A percentile compares a stretch with the other conserved stretches of the same genome.
Evolutionary conservation across 331 rosid species (phyloP).

Genomic region (Malus hybrid): DNA sequence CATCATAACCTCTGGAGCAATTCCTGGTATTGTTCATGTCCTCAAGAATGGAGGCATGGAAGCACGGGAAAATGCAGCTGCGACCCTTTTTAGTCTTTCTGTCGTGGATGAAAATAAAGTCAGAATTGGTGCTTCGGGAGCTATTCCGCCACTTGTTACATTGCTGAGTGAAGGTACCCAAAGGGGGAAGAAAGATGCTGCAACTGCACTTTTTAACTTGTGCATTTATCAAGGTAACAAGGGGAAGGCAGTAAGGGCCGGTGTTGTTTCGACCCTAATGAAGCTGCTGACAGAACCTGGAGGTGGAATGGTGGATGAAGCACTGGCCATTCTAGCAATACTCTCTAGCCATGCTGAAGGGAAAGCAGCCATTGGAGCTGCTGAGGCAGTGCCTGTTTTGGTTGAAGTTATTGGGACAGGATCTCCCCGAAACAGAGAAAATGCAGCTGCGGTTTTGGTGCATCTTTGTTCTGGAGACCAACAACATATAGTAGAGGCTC

Average conservation of each 20-base stretch:
- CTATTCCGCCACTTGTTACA: constrained; percentile 80
- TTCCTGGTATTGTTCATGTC: constrained; percentile 86
- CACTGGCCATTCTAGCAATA: constrained; percentile 89
- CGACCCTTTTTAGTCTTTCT: constrained; percentile 95
- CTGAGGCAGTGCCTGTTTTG: constrained; percentile 72
- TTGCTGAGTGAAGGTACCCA: constrained; percentile 87
- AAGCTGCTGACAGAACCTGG: constrained; percentile 66
- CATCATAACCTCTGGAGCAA: constrained; percentile 69
- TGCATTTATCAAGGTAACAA: constrained; percentile 95
- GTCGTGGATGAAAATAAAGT: constrained; percentile 86
- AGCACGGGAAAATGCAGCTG: constrained; percentile 98
- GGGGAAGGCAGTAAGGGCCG: constrained; percentile 90
- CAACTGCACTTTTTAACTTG: constrained; percentile 91
- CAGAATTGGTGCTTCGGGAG: constrained; percentile 82
- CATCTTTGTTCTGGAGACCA: constrained; percentile 80
- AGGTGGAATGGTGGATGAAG: constrained; percentile 96
- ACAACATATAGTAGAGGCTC: constrained; percentile 64
- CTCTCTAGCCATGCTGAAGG: constrained; percentile 85
- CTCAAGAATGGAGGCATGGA: constrained; percentile 94
- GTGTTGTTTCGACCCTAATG: constrained; percentile 84
- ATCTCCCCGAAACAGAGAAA: constrained; percentile 90
- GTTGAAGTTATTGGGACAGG: constrained; percentile 68
- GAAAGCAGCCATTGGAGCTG: constrained; percentile 68
- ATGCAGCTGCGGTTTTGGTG: constrained; percentile 90
- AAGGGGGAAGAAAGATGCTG: constrained; percentile 98